phyloP scores from a whole-genome alignment of 208 protist genomes.

The Crithidia acanthocephali region DNA sequence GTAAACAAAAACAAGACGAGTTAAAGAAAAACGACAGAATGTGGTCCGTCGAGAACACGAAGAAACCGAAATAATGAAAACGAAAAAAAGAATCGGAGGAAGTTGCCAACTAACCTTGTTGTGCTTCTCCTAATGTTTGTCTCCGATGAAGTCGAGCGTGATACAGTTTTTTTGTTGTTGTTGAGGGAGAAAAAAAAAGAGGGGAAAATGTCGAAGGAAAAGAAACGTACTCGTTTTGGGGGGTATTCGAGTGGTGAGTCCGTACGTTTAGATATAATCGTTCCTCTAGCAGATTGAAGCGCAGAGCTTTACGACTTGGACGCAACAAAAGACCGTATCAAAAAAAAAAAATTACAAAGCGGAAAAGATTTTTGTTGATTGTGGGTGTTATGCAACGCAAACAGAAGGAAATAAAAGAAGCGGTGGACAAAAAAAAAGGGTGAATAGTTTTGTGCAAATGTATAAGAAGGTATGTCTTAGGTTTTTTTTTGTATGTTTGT shows the following conservation, averaged over 20 bases:
- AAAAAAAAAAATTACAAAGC: background rate
- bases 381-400: background rate
- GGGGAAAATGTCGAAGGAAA: background rate
- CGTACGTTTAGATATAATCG: background rate
- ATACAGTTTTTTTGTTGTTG: background rate
- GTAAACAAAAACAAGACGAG: too few relatives aligned
- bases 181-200: background rate
- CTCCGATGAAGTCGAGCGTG: background rate
- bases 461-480: background rate
- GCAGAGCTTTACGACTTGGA: background rate
- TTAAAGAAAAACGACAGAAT: too few relatives aligned
- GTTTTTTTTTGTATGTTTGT: background rate
- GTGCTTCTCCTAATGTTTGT: background rate
- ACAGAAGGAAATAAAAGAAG: background rate
- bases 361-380: background rate
- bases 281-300: background rate
- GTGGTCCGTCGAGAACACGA: too few relatives aligned
- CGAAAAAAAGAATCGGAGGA: background rate
- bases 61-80: too few relatives aligned
- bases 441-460: background rate
- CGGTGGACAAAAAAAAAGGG: background rate
- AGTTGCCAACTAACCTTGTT: background rate
- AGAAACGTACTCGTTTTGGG: background rate
- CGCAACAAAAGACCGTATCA: constrained; percentile 5
- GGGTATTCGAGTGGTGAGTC: background rate